phyloP scores from a whole-genome alignment of 2,329 filamentous ascomycete genomes.

The Coniella lustricola region DNA sequence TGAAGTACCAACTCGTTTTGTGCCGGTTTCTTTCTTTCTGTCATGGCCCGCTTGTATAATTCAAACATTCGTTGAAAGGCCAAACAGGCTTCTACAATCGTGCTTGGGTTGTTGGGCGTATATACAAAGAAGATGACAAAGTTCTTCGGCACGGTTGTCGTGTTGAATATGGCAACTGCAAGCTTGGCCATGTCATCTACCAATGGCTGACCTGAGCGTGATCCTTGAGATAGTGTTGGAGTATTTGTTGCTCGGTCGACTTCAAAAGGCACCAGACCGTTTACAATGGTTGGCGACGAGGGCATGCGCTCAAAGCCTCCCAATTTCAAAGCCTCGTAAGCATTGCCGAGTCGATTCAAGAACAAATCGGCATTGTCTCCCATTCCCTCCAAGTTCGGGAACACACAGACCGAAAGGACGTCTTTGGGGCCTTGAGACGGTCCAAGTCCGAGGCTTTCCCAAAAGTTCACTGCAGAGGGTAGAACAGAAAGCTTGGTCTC shows the following conservation, averaged over 20 bases:
- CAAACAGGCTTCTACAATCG: conserved; percentile 63
- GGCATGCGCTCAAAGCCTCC: conserved; percentile 54
- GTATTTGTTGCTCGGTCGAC: conserved; percentile 38
- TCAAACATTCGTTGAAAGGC: conserved; percentile 69
- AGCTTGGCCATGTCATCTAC: conserved; percentile 43
- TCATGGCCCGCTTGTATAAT: conserved; percentile 46
- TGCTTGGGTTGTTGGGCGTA: conserved; percentile 52
- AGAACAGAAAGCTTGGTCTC: conserved; percentile 66
- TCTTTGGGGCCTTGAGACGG: conserved; percentile 67
- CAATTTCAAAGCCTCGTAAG: conserved; percentile 68
- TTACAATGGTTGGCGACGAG: conserved; percentile 33
- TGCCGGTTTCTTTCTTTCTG: conserved; percentile 39
- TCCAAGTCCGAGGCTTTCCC: conserved; percentile 71
- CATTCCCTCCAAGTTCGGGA: conserved; percentile 59
- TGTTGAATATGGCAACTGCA: conserved; percentile 37
- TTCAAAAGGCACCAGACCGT: conserved; percentile 44
- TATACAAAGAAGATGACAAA: conserved; percentile 74
- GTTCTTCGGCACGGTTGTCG: conserved; percentile 43
- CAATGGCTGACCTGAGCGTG: conserved; percentile 38
- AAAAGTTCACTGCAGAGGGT: conserved; percentile 68
- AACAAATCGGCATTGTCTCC: conserved; percentile 55
- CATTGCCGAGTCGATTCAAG: conserved; percentile 58
- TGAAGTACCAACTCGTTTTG: conserved; percentile 69
- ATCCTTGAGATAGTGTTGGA: conserved; percentile 31
- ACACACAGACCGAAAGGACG: conserved; percentile 62